These are phyloP conservation scores for Arxiozyma bovina DNA, from an alignment of 1,139 yeast species.

Conservation along the genomic window DNA sequence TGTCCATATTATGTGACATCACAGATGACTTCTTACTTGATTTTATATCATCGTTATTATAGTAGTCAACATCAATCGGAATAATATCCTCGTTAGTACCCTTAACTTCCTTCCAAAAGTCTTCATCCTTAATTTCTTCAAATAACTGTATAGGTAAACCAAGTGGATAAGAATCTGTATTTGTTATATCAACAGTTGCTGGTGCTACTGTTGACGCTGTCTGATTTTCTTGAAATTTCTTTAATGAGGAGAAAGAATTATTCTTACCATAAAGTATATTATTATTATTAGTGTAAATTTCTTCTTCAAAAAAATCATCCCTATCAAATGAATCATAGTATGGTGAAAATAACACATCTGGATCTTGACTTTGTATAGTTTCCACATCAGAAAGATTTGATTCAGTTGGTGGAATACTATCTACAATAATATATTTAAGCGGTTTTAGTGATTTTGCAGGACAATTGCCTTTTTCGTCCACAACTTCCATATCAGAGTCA, in stretches of 20 bases:
- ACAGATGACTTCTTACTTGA: conserved; percentile 3
- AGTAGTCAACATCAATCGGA: background rate
- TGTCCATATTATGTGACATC: background rate
- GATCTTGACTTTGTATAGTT: conserved; percentile 3
- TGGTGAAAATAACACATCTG: conserved; percentile 13
- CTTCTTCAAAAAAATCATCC: conserved; percentile 4
- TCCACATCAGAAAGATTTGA: conserved; percentile 8
- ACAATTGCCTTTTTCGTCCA: conserved; percentile 1
- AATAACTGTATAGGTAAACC: background rate
- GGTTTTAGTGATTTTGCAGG: background rate
- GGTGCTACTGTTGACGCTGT: background rate
- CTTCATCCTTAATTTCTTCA: conserved; percentile 7
- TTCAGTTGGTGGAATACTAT: conserved; percentile 9
- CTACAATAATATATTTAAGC: conserved; percentile 8
- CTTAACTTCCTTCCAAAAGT: conserved; percentile 29
- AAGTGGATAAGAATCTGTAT: background rate
- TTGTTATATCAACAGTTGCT: background rate
- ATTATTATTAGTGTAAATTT: conserved; percentile 3
- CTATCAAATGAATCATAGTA: conserved; percentile 3
- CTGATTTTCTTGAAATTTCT: conserved; percentile 5
- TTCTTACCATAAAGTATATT: conserved; percentile 1
- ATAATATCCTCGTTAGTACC: conserved; percentile 6
- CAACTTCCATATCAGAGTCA: background rate
- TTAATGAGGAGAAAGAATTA: background rate
- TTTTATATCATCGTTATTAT: background rate